A percentile compares a stretch with the other conserved stretches of the same genome.
Conservation (phyloP, 352 stramenopile genomes). For the Phytophthora boehmeriae region DNA sequence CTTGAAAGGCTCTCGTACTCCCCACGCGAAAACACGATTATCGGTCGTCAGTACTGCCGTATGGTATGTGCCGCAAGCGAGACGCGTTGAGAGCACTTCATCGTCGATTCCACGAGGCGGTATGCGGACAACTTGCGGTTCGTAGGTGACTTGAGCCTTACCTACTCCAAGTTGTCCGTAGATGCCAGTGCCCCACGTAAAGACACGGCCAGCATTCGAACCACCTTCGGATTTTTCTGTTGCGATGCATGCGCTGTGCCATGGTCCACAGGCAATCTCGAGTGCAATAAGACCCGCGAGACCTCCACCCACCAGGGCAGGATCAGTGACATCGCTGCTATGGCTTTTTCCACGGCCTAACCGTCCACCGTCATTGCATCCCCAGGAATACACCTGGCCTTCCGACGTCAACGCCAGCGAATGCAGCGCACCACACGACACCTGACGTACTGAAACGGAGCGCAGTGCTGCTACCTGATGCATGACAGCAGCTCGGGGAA, state of each 20-base stretch:
- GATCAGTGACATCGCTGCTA: slow-evolving; percentile 31
- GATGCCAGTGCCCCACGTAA: slow-evolving; percentile 75
- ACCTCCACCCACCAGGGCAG: slow-evolving; percentile 40
- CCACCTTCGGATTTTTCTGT: slow-evolving; percentile 3
- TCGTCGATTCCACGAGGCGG: slow-evolving; percentile 31
- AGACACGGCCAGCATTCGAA: slow-evolving; percentile 41
- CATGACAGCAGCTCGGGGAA: slow-evolving; percentile 62
- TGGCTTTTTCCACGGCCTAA: slow-evolving; percentile 37
- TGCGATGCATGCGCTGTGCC: slow-evolving; percentile 76
- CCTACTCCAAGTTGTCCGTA: slow-evolving; percentile 72
- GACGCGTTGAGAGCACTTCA: slow-evolving; percentile 43
- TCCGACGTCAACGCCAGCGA: slow-evolving; percentile 85
- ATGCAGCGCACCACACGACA: slow-evolving; percentile 92
- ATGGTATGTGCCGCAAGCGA: slow-evolving; percentile 76
- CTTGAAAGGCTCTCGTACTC: slow-evolving; percentile 56
- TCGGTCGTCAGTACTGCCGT: slow-evolving; percentile 52
- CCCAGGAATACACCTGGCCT: slow-evolving; percentile 94
- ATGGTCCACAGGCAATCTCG: slow-evolving; percentile 71
- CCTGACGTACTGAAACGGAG: slow-evolving; percentile 63
- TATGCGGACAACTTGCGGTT: slow-evolving; percentile 46
- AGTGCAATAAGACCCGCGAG: slow-evolving; percentile 45
- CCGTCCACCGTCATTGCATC: slow-evolving; percentile 89
- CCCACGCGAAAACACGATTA: slow-evolving; percentile 76
- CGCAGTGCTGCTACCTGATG: slow-evolving; percentile 61
- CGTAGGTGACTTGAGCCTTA: slow-evolving; percentile 46